Percentiles rank a stretch among this genome's conserved stretches.
phyloP scores from a whole-genome alignment of 73 alveolate genomes.

The Paramecium biaurelia region DNA sequence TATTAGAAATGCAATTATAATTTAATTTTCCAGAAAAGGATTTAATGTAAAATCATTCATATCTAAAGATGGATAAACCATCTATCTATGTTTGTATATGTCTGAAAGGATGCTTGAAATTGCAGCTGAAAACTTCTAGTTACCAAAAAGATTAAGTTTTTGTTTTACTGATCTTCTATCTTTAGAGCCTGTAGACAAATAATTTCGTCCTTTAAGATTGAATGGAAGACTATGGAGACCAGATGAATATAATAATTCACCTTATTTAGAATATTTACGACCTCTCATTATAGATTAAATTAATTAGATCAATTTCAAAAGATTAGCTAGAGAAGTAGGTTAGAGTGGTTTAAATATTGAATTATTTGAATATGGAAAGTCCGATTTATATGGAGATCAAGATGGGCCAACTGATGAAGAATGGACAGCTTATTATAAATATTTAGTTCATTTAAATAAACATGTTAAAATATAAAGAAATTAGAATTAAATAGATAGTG shows the following conservation, averaged over 20 bases:
- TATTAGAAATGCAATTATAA: background rate
- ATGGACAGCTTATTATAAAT: slow-evolving; percentile 42
- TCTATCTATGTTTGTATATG: background rate
- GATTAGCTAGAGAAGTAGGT: background rate
- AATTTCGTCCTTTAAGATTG: slow-evolving; percentile 11
- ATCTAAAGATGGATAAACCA: background rate
- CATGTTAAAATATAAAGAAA: background rate
- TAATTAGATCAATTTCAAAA: background rate
- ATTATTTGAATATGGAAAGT: slow-evolving; percentile 26
- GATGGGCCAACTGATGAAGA: slow-evolving; percentile 18
- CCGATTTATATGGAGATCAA: slow-evolving; percentile 5
- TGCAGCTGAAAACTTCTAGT: background rate
- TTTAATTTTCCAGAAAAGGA: background rate
- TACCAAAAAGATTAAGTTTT: background rate
- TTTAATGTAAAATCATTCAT: background rate
- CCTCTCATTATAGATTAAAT: slow-evolving; percentile 1
- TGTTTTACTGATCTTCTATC: slow-evolving; percentile 6
- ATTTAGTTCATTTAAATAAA: slow-evolving; percentile 18
- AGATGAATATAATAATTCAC: background rate
- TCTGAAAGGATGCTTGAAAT: background rate
- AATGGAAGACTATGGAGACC: slow-evolving; percentile 28
- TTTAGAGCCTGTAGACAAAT: slow-evolving; percentile 3
- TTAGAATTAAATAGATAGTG: background rate
- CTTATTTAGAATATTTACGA: slow-evolving; percentile 5
- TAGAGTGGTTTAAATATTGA: background rate